Base-by-base conservation (phyloP, 257 asterid genomes). In the Solanum lycopersicoides region DNA sequence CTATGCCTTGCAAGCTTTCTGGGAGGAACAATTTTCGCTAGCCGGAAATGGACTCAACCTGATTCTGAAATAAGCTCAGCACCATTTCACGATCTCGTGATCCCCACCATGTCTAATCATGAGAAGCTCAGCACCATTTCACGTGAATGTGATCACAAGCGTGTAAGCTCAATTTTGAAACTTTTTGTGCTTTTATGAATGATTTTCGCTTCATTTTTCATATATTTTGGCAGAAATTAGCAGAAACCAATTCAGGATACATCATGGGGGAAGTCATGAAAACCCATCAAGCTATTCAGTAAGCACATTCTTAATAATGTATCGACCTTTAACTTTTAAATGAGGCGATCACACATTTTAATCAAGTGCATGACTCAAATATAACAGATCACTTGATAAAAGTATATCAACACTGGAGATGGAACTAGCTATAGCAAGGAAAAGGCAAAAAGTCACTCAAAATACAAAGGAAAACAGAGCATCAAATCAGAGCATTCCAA, bases 271-370 rank as follows among this genome's bases (percentile, higher is more conserved):
- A 93, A 88, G 94, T 93, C 66, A 86, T 83, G 88, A 93, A 89
- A 91, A 93, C 98, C n/a, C 94, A 90, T 60, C 89, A 90, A 88
- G 98, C 95, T 41, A 89, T 94, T 89, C 86, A 87, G 95, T 94
- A 88, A 89, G 87, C 47, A 25, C 12, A 65, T 13, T 44, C 28
- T 9, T 16, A 39, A 18, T 45, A 25, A 50, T 15, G 15, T 12
- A 74, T 7, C 16, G 4, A 69, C 6, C 20, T 7, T 37, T 1
- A 20, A 21, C 3, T 21, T 74, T 37, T 65, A 56, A 73, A 9
- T 73, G 28, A 18, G 5, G 2, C 10, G n/a, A 69, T 69, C 41
- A 69, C 39, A 69, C n/a, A 30, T 69, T 69, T 10, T n/a, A 23
- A 23, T 63, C 20, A 10, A 15, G 11, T 9, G 34, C 76, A 69